These are phyloP conservation scores for Nakazawaea populi DNA, from an alignment of 805 yeast species.

Conservation along the genomic window DNA sequence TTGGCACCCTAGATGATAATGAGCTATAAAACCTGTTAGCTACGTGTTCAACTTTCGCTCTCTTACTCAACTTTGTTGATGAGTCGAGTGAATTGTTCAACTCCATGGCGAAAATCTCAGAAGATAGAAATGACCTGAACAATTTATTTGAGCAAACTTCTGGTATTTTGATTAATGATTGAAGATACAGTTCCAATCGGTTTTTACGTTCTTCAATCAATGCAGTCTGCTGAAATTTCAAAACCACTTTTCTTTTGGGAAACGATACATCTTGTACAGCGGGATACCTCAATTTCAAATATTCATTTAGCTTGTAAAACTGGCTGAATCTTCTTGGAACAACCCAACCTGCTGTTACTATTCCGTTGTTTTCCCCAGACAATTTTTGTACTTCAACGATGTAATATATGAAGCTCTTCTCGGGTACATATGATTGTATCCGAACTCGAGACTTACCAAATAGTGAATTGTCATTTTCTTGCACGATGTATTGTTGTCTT, in stretches of 20 bases:
- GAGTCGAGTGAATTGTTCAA: slow-evolving; percentile 10
- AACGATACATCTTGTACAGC: slow-evolving; percentile 42
- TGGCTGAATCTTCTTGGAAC: slow-evolving; percentile 88
- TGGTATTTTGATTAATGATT: slow-evolving; percentile 49
- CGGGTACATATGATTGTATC: slow-evolving; percentile 46
- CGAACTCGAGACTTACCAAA: slow-evolving; percentile 57
- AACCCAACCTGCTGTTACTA: slow-evolving; percentile 72
- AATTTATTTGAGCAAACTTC: slow-evolving; percentile 69
- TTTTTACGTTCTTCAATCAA: slow-evolving; percentile 58
- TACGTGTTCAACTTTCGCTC: slow-evolving; percentile 22
- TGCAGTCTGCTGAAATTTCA: slow-evolving; percentile 62
- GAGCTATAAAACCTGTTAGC: slow-evolving; percentile 30
- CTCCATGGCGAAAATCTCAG: slow-evolving; percentile 47
- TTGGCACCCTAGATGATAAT: slow-evolving; percentile 6
- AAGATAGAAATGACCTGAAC: slow-evolving; percentile 72
- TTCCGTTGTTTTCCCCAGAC: slow-evolving; percentile 21
- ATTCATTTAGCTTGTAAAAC: slow-evolving; percentile 65
- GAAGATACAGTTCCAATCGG: slow-evolving; percentile 58
- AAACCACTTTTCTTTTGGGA: slow-evolving; percentile 60
- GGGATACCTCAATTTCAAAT: slow-evolving; percentile 48
- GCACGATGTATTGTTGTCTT: slow-evolving; percentile 75
- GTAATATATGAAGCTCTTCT: slow-evolving; percentile 59
- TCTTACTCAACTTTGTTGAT: slow-evolving; percentile 2
- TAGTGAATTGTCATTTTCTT: slow-evolving; percentile 74
- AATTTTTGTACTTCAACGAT: slow-evolving; percentile 68